Percentiles rank a stretch among this genome's conserved stretches.
phyloP scores from a whole-genome alignment of 768 basidiomycete species.

The Leccinum uliginosum region DNA sequence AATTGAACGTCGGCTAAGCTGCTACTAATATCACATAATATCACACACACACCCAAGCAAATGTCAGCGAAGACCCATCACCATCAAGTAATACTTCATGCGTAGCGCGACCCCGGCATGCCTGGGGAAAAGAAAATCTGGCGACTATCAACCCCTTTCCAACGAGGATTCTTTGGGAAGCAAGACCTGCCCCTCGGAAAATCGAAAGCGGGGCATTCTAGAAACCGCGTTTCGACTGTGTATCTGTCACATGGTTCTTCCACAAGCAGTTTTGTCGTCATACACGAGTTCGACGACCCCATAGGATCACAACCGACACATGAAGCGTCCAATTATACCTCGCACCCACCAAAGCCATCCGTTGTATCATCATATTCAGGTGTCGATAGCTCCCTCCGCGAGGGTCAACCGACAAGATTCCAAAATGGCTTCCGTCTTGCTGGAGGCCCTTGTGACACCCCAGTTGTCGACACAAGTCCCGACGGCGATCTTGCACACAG shows the following conservation, averaged over 20 bases:
- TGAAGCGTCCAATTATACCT: background rate
- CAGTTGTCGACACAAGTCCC: background rate
- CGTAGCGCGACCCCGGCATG: constrained; percentile 13
- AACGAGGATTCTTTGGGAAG: constrained; percentile 6
- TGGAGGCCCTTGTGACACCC: background rate
- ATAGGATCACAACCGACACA: background rate
- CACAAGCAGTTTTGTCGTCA: constrained; percentile 13
- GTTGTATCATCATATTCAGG: background rate
- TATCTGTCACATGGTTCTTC: constrained; percentile 19
- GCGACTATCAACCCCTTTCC: constrained; percentile 23
- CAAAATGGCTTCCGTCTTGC: background rate
- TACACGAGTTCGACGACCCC: constrained; percentile 25
- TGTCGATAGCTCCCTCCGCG: background rate
- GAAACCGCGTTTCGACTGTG: constrained; percentile 16
- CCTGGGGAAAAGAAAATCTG: constrained; percentile 25
- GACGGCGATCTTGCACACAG: constrained; percentile 21
- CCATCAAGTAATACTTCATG: constrained; percentile 11
- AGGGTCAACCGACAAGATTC: background rate
- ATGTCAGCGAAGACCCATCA: background rate
- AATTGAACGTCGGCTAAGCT: background rate
- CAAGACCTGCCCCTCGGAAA: constrained; percentile 4
- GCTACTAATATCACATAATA: background rate
- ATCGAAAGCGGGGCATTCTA: background rate
- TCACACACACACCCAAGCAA: background rate
- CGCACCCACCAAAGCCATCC: background rate